Evolutionary conservation across 176 grass and related monocot genomes (phyloP).

Genomic region (Neostapfia colusana): DNA sequence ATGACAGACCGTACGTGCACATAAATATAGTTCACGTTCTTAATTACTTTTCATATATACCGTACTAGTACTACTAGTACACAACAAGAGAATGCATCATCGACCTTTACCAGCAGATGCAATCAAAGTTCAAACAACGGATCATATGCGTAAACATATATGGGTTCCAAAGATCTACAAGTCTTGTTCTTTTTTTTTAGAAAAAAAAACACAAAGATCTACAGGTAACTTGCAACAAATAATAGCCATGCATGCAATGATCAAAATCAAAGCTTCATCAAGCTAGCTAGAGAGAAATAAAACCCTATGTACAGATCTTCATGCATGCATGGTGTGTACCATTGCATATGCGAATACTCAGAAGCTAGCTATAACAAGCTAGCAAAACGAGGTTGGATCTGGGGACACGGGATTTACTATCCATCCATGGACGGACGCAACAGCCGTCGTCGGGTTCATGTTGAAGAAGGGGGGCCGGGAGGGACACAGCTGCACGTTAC

Average conservation of each 20-base stretch:
- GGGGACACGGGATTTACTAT: conserved; percentile 15
- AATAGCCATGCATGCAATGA: background rate
- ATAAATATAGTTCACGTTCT: background rate
- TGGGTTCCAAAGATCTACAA: background rate
- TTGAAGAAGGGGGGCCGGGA: background rate
- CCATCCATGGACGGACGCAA: background rate
- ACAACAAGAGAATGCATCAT: background rate
- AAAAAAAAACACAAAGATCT: too few relatives aligned
- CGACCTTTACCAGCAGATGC: background rate
- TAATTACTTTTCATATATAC: background rate
- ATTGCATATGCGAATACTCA: background rate
- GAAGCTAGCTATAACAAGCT: background rate
- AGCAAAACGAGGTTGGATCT: conserved; percentile 24
- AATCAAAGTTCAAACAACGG: background rate
- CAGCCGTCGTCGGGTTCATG: background rate
- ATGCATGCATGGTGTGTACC: background rate
- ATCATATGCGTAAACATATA: too few relatives aligned
- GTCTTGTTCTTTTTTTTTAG: too few relatives aligned
- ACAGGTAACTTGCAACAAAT: background rate
- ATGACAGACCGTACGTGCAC: background rate
- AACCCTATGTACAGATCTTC: too few relatives aligned
- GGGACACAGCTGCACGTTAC: conserved; percentile 54
- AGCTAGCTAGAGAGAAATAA: too few relatives aligned
- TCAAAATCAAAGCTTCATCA: background rate
- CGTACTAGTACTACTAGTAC: too few relatives aligned